Base-by-base conservation (phyloP, 495 filamentous ascomycete genomes). In the Xylaria nigripes region DNA sequence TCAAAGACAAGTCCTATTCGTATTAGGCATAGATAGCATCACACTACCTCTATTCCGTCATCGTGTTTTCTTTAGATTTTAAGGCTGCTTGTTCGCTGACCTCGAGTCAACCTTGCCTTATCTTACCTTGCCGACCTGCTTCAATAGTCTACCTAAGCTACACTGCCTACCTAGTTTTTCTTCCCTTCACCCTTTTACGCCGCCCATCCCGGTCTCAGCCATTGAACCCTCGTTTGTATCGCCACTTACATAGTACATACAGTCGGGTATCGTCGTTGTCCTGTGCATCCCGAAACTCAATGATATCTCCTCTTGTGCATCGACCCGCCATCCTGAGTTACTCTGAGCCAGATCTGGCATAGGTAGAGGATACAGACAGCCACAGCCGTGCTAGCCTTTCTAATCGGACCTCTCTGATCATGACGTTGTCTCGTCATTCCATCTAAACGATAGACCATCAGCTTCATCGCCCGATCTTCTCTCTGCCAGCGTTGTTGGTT, bases 281-380 rank as follows among this genome's bases (percentile, higher is more conserved):
- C 50, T 45, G 38, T 55, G 46, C 40, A 2, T 38, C 53, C 46
- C 38, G 53, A 44, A 30, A n/a, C 6, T 45, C 53, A 27, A 55
- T 50, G 36, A 45, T 50, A 24, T n/a, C n/a, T n/a, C 27, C 12
- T 29, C 53, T 50, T 45, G 53, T 50, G 38, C 32, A 44, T 30
- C 51, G 23, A 13, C 24, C 51, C 46, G 50, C 56, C 57, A 63
- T 61, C 43, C 56, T 54, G 45, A 62, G 61, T 49, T 51, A 59
- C 59, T 56, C 51, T 32, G 51, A 48, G 51, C 51, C 43, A 46
- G 18, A 13, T 54, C 44, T 45, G 24, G 51, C 22, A 18, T 48
- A 48, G 32, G 15, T n/a, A 12, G 34, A 54, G 8, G 16, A 19
- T 2, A 40, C 7, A 10, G 38, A 47, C 51, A 29, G 32, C 44